Evolutionary conservation across 2,329 filamentous ascomycete genomes (phyloP).

Genomic region (Trichoderma sp.): DNA sequence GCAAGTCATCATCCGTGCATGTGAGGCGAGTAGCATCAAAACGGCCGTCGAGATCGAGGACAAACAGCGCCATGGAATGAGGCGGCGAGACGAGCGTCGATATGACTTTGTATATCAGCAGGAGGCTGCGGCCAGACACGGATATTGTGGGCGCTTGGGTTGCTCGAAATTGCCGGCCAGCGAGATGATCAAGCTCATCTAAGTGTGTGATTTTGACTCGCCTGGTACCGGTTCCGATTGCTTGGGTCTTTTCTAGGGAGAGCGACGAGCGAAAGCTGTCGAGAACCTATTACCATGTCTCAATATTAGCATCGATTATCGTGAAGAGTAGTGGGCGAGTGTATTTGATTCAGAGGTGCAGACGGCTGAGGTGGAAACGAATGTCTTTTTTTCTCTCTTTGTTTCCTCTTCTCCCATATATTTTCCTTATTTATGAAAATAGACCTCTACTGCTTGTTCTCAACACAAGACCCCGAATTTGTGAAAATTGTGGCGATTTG

Average conservation of each 20-base stretch:
- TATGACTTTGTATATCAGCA: conserved; percentile 56
- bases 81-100: conserved; percentile 50
- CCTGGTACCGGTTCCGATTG: conserved; percentile 3
- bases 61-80: conserved; percentile 47
- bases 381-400: neutral
- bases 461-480: neutral
- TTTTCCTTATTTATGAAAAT: neutral
- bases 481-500: neutral
- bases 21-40: conserved; percentile 53
- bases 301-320: neutral
- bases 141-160: conserved; percentile 49
- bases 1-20: conserved; percentile 40
- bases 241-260: neutral
- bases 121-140: conserved; percentile 52
- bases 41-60: conserved; percentile 55
- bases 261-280: conserved; percentile 23
- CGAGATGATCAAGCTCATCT: conserved; percentile 46
- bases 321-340: neutral
- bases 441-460: neutral
- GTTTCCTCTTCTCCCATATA: neutral
- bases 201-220: conserved; percentile 40
- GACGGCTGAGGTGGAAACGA: neutral
- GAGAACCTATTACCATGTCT: conserved; percentile 26
- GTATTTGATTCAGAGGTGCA: neutral
- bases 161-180: conserved; percentile 46